A percentile compares a stretch with the other conserved stretches of the same genome.
phyloP scores from a whole-genome alignment of 129 eudicot species.

The Helianthus tuberosus region DNA sequence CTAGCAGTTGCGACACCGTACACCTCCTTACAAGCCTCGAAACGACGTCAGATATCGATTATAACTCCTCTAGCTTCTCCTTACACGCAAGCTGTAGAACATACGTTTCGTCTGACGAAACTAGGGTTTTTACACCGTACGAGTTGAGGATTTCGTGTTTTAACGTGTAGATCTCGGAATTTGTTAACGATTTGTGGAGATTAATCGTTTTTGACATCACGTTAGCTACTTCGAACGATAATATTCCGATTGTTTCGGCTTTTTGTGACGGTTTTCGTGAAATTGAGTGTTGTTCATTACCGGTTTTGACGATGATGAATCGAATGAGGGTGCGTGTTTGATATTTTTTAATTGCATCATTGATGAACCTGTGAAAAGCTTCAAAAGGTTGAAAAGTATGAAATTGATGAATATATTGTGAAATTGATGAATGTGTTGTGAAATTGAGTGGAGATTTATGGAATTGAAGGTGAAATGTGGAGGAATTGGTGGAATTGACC shows the following conservation, averaged over 20 bases:
- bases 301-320: too few relatives aligned
- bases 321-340: too few relatives aligned
- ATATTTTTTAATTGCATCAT: neutral
- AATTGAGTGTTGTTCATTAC: slow-evolving; percentile 32
- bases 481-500: too few relatives aligned
- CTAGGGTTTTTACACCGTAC: slow-evolving; percentile 57
- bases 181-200: slow-evolving; percentile 68
- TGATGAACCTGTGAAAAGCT: too few relatives aligned
- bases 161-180: slow-evolving; percentile 51
- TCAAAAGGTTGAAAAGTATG: neutral
- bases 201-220: slow-evolving; percentile 80
- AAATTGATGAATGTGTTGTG: slow-evolving; percentile 5
- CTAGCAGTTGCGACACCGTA: slow-evolving; percentile 56
- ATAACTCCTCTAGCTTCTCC: slow-evolving; percentile 77
- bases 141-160: slow-evolving; percentile 60
- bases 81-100: slow-evolving; percentile 65
- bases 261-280: slow-evolving; percentile 39
- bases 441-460: too few relatives aligned
- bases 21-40: slow-evolving; percentile 83
- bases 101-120: slow-evolving; percentile 59
- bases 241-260: slow-evolving; percentile 58
- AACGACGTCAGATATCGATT: slow-evolving; percentile 62
- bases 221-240: slow-evolving; percentile 90
- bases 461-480: too few relatives aligned
- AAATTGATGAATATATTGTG: neutral